Evolutionary conservation across 768 basidiomycete genomes (phyloP), one percentile per base, ranked within the genome.

Genomic region (Suillus paluster): DNA sequence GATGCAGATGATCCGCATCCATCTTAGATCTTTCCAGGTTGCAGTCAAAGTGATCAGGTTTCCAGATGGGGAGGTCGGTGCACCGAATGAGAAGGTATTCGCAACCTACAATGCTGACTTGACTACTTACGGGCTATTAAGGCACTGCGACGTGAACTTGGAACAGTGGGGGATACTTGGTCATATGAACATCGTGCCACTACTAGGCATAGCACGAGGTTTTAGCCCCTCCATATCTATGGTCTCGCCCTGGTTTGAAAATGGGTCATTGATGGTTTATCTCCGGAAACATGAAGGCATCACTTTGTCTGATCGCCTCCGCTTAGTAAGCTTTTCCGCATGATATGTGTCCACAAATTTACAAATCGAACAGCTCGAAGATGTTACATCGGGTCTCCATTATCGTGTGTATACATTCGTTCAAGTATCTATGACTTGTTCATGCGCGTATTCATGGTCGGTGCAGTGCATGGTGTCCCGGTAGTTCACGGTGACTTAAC

Each of bases 171-270:
- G 53, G 46, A 41, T 54, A 48, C 59, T 72, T 8, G 11, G 41
- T 3, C 68, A 72, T 56, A 27, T 10, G 14, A 77, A 79, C 54
- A 57, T 78, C 6, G 64, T 78, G 23, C 73, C 73, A 6, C 57
- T 79, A 1, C 68, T 68, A 21, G 77, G 77, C 6, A 64, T 68
- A 3, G 66, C 71, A 19, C 62, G 59, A n/a, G 69, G 60, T 25
- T 79, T 75, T 38, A 75, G 78, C 34, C 70, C 66, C 6, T 63
- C 66, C 38, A 60, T 63, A 15, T 73, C 75, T 44, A 70, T 73
- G 67, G 71, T 78, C 45, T 77, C 69, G 60, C 75, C 77, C 5
- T 77, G 77, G 76, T 61, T 66, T 34, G 19, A 25, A 30, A 69
- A 73, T 21, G 75, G 73, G 19, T 69, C 69, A 21, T 54, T 77